These are phyloP conservation scores for Lactarius evosmus DNA, from an alignment of 768 basidiomycete genomes.

Conservation along the genomic window DNA sequence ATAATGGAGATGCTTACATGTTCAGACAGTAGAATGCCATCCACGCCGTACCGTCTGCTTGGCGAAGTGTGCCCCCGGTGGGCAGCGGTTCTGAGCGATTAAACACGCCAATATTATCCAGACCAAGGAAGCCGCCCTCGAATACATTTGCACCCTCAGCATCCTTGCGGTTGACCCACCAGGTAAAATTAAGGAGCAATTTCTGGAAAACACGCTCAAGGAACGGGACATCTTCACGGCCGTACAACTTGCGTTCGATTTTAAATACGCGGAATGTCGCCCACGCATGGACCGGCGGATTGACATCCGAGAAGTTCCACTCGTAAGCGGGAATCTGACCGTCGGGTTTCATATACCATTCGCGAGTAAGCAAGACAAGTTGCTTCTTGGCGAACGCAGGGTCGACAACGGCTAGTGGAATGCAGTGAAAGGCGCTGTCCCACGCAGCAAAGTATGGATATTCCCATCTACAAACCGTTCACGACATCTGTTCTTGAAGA, in stretches of 20 bases:
- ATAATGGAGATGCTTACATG: constrained; percentile 56
- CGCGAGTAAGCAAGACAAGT: constrained; percentile 89
- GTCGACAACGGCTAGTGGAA: constrained; percentile 94
- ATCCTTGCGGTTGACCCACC: constrained; percentile 99
- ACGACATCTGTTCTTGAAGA: background rate
- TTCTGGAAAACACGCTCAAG: constrained; percentile 99
- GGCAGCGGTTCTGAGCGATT: constrained; percentile 97
- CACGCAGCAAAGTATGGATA: constrained; percentile 99
- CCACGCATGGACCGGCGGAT: constrained; percentile 99
- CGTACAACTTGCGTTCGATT: constrained; percentile 94
- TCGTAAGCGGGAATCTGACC: constrained; percentile 99
- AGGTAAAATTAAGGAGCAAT: constrained; percentile 93
- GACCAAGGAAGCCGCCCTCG: constrained; percentile 95
- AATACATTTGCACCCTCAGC: constrained; percentile 93
- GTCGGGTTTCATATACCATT: constrained; percentile 99
- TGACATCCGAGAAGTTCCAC: constrained; percentile 99
- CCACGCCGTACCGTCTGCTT: constrained; percentile 99
- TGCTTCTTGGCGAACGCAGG: constrained; percentile 97
- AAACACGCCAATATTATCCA: constrained; percentile 98
- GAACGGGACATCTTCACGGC: constrained; percentile 86
- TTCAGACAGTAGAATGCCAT: constrained; percentile 99
- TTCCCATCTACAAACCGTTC: constrained; percentile 67
- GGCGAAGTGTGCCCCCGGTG: constrained; percentile 89
- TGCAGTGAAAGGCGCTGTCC: constrained; percentile 99
- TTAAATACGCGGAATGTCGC: constrained; percentile 99